phyloP scores from a whole-genome alignment of 2,329 filamentous ascomycete species.

The Fusarium buharicum region DNA sequence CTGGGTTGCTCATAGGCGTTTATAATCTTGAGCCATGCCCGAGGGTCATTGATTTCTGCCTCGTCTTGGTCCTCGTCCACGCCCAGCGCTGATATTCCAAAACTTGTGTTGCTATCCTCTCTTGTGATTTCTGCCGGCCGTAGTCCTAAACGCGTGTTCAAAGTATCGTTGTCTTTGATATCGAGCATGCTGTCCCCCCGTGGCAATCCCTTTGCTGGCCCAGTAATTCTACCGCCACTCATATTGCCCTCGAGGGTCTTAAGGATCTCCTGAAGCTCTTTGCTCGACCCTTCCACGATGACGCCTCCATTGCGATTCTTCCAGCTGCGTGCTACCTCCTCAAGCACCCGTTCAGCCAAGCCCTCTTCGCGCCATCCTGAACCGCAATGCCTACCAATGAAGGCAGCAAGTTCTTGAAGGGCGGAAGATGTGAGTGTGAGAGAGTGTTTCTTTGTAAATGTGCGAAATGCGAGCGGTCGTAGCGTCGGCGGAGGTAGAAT shows the following conservation, averaged over 20 bases:
- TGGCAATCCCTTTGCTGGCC: conserved; percentile 60
- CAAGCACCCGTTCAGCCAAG: conserved; percentile 88
- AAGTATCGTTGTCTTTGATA: conserved; percentile 61
- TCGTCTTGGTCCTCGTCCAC: conserved; percentile 67
- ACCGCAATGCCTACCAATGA: conserved; percentile 93
- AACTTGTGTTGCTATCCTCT: conserved; percentile 73
- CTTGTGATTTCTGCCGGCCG: conserved; percentile 58
- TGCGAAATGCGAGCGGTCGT: conserved; percentile 90
- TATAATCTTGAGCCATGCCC: conserved; percentile 86
- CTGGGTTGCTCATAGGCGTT: conserved; percentile 87
- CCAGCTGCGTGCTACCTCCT: conserved; percentile 92
- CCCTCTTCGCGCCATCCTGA: conserved; percentile 97
- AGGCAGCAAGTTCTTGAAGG: conserved; percentile 83
- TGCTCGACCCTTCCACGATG: conserved; percentile 85
- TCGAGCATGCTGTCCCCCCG: conserved; percentile 72
- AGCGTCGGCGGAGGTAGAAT: conserved; percentile 87
- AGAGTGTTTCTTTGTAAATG: conserved; percentile 97
- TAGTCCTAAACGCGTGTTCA: conserved; percentile 67
- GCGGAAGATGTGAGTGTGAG: conserved; percentile 90
- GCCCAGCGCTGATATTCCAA: conserved; percentile 66
- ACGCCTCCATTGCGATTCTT: conserved; percentile 89
- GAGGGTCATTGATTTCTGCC: conserved; percentile 71
- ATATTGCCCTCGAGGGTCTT: conserved; percentile 88
- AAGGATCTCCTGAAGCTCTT: conserved; percentile 82
- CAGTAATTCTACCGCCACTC: conserved; percentile 79